phyloP scores from a whole-genome alignment of 352 stramenopile species.

The Pythium angustatum region DNA sequence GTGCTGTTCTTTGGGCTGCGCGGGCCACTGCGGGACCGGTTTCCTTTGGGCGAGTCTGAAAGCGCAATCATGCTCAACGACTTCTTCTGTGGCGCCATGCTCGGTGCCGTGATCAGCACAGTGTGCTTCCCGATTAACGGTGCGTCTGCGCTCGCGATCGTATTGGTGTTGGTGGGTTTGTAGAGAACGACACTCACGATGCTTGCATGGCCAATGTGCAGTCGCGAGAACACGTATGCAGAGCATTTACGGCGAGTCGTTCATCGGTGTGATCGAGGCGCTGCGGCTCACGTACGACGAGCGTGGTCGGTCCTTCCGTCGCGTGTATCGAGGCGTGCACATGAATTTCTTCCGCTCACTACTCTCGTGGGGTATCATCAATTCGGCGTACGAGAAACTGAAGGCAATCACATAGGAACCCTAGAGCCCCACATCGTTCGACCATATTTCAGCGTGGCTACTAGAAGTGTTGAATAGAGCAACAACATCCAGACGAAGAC shows the following conservation, averaged over 20 bases:
- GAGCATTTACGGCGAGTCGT: constrained; percentile 69
- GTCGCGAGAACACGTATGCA: constrained; percentile 84
- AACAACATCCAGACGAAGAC: too few species aligned
- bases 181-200: too few species aligned
- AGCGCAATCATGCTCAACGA: constrained; percentile 62
- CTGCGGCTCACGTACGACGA: constrained; percentile 74
- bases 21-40: constrained; percentile 64
- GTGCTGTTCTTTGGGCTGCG: constrained; percentile 86
- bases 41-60: constrained; percentile 51
- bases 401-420: constrained; percentile 77
- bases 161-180: too few species aligned
- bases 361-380: constrained; percentile 90
- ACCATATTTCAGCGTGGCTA: too few species aligned
- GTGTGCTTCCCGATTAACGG: constrained; percentile 85
- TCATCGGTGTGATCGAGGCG: constrained; percentile 57
- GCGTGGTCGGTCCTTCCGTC: constrained; percentile 52
- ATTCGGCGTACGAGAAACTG: constrained; percentile 88
- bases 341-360: constrained; percentile 90
- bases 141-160: constrained; percentile 25
- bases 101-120: constrained; percentile 84
- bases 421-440: too few species aligned
- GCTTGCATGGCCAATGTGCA: constrained; percentile 22
- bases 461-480: constrained; percentile 3
- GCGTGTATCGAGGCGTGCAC: constrained; percentile 82
- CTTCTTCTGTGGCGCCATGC: constrained; percentile 82